A percentile compares a stretch with the other conserved stretches of the same genome.
Evolutionary conservation across 345 rosid species (phyloP).

Genomic region (Jatropha curcas): DNA sequence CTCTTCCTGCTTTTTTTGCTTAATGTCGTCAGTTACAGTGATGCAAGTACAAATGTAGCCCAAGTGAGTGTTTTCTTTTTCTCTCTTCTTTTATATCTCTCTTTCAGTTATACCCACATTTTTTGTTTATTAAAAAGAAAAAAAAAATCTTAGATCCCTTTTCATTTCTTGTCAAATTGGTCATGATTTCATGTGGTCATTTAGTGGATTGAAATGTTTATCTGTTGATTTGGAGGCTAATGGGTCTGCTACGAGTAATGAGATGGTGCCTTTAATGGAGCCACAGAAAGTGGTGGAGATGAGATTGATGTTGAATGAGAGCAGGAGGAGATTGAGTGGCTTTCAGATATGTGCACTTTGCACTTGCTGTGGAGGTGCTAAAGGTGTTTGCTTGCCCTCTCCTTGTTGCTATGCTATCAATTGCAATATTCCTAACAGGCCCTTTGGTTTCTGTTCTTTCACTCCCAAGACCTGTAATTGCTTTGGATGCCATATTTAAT

Average conservation of each 20-base stretch:
- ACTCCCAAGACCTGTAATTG: constrained; percentile 97
- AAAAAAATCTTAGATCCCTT: constrained; percentile 31
- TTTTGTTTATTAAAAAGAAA: no score
- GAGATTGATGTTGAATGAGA: constrained; percentile 69
- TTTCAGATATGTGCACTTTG: constrained; percentile 91
- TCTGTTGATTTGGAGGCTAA: constrained; percentile 44
- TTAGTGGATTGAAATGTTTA: constrained; percentile 32
- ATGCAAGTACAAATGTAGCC: constrained; percentile 24
- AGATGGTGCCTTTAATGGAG: constrained; percentile 47
- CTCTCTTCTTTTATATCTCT: no score
- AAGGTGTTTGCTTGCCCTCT: constrained; percentile 73
- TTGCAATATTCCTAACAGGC: constrained; percentile 96
- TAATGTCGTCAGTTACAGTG: constrained; percentile 32
- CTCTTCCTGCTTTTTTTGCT: constrained; percentile 31
- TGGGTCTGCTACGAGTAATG: constrained; percentile 41
- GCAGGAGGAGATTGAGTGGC: constrained; percentile 76
- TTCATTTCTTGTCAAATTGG: constrained; percentile 3
- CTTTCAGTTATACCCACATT: background rate
- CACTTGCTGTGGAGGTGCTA: constrained; percentile 94
- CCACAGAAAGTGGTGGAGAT: constrained; percentile 50
- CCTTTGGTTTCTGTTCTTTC: constrained; percentile 95
- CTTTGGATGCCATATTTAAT: constrained; percentile 80
- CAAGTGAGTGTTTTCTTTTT: constrained; percentile 41
- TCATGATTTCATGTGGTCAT: constrained; percentile 1
- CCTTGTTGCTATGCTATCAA: constrained; percentile 97